Evolutionary conservation across 2,329 filamentous ascomycete species (phyloP).

Genomic region (Cladobotryum protrusum): DNA sequence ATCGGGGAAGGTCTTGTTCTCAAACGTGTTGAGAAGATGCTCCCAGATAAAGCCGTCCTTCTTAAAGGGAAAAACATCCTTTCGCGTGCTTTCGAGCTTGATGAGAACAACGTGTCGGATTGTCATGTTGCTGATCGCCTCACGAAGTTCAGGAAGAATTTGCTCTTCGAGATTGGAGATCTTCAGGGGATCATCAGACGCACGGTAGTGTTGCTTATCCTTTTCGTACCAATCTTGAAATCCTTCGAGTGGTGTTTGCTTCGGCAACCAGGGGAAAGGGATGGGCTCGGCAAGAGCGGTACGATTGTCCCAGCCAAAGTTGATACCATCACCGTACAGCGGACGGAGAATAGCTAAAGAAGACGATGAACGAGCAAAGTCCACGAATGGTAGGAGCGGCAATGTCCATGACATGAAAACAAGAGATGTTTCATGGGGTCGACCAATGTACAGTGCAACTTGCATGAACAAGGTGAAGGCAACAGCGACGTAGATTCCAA

Average conservation of each 20-base stretch:
- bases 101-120: conserved; percentile 37
- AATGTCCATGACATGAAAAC: conserved; percentile 30
- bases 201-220: conserved; percentile 25
- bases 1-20: conserved; percentile 27
- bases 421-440: conserved; percentile 24
- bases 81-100: conserved; percentile 37
- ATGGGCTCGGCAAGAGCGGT: conserved; percentile 21
- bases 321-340: conserved; percentile 18
- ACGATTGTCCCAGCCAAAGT: conserved; percentile 22
- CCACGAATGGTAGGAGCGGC: conserved; percentile 26
- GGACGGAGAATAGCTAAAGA: conserved; percentile 20
- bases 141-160: conserved; percentile 22
- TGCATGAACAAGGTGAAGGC: conserved; percentile 16
- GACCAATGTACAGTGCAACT: conserved; percentile 15
- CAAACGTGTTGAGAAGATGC: conserved; percentile 25
- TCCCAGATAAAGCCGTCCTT: conserved; percentile 32
- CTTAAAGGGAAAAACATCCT: conserved; percentile 39
- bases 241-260: conserved; percentile 7
- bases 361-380: conserved; percentile 23
- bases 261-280: conserved; percentile 24
- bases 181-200: conserved; percentile 32
- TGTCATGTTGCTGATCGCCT: conserved; percentile 22
- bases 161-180: conserved; percentile 33
- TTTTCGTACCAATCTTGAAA: conserved; percentile 27
- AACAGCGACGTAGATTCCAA: conserved; percentile 11